Evolutionary conservation across 2,329 filamentous ascomycete species (phyloP).

Genomic region (Pestalotiopsis sp.): DNA sequence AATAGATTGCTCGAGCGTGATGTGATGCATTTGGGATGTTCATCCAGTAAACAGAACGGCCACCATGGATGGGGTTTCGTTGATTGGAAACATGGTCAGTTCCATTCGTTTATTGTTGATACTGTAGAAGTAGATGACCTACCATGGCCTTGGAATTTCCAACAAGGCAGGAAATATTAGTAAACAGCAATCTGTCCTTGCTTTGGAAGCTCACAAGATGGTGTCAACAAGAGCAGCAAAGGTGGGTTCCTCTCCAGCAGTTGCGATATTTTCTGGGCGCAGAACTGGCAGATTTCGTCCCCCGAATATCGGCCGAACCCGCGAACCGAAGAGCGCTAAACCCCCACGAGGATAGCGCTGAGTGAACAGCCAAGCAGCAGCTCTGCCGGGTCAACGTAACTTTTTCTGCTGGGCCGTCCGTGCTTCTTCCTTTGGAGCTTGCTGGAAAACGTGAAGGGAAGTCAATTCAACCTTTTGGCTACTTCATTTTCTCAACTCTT

Average conservation of each 20-base stretch:
- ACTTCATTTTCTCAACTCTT: not conserved
- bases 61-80: not conserved
- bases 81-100: not conserved
- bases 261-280: not conserved
- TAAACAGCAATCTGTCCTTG: not conserved
- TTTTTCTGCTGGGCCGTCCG: slow-evolving; percentile 3
- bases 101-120: not conserved
- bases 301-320: not conserved
- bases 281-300: not conserved
- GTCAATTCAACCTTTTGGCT: not conserved
- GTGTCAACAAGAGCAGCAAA: not conserved
- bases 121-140: not conserved
- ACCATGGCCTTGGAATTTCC: not conserved
- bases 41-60: no score
- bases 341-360: not conserved
- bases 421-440: not conserved
- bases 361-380: not conserved
- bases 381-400: slow-evolving; percentile 8
- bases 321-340: not conserved
- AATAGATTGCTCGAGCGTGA: no score
- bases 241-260: not conserved
- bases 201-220: not conserved
- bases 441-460: not conserved
- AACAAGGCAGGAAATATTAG: not conserved
- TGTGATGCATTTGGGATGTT: not conserved